Evolutionary conservation across 2,329 filamentous ascomycete genomes (phyloP).

Genomic region (Hansfordia pulvinata): DNA sequence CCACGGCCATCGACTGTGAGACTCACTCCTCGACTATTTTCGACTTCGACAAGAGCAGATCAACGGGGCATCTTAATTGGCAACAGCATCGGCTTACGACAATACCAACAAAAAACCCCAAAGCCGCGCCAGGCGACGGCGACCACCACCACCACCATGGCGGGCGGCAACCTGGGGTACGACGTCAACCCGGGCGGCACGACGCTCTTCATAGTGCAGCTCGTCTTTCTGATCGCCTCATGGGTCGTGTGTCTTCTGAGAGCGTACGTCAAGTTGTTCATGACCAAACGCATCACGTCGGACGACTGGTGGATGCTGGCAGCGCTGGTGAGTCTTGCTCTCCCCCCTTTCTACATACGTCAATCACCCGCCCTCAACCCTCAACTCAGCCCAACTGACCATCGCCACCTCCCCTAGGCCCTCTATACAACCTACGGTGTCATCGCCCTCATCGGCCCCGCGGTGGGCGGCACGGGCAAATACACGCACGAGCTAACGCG

Average conservation of each 20-base stretch:
- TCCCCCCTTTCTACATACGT: background rate
- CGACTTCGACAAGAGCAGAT: no score
- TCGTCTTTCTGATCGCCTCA: constrained; percentile 18
- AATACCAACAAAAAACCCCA: no score
- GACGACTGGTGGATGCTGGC: constrained; percentile 34
- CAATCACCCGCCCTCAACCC: constrained; percentile 1
- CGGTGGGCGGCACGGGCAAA: constrained; percentile 15
- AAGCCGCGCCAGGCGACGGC: no score
- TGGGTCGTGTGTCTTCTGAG: constrained; percentile 25
- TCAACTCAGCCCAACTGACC: constrained; percentile 12
- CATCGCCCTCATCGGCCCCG: constrained; percentile 19
- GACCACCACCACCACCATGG: no score
- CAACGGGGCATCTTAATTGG: no score
- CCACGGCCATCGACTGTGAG: no score
- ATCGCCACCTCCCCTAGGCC: no score
- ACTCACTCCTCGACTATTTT: no score
- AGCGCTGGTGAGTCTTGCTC: constrained; percentile 23
- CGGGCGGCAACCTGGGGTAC: constrained; percentile 11
- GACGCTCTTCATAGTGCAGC: constrained; percentile 9
- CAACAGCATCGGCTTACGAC: no score
- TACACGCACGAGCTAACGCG: constrained; percentile 8
- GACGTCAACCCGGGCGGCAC: constrained; percentile 11
- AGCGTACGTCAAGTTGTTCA: constrained; percentile 26
- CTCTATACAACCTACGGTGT: constrained; percentile 18
- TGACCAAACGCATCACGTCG: constrained; percentile 25